phyloP scores from a whole-genome alignment of 495 filamentous ascomycete genomes.

The Parathielavia hyrcaniae region DNA sequence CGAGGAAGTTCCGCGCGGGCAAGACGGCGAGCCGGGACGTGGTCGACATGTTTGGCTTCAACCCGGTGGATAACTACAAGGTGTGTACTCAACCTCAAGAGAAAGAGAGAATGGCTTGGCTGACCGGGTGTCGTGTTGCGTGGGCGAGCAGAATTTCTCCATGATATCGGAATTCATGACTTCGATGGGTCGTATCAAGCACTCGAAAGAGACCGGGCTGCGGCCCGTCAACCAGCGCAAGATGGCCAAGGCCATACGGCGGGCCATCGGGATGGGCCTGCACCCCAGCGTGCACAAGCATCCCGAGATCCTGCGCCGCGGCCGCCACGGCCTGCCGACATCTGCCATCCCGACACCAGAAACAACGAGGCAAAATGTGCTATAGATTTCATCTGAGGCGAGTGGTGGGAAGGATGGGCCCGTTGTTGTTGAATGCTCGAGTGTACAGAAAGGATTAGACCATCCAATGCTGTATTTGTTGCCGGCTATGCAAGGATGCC shows the following conservation, averaged over 20 bases:
- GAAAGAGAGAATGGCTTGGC: not conserved
- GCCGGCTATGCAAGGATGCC: not conserved
- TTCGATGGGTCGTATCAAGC: conserved; percentile 75
- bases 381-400: not conserved
- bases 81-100: not conserved
- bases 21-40: conserved; percentile 53
- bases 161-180: conserved; percentile 88
- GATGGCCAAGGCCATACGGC: conserved; percentile 84
- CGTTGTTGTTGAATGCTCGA: not conserved
- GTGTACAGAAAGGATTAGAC: not conserved
- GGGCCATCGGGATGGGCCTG: conserved; percentile 80
- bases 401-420: not conserved
- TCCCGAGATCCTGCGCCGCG: conserved; percentile 66
- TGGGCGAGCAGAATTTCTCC: conserved; percentile 77
- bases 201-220: conserved; percentile 65
- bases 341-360: conserved; percentile 2
- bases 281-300: conserved; percentile 90
- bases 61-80: conserved; percentile 79
- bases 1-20: conserved; percentile 52
- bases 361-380: not conserved
- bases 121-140: conserved; percentile 12
- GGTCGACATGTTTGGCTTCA: conserved; percentile 73
- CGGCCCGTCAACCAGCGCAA: conserved; percentile 84
- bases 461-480: not conserved
- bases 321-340: not conserved